Evolutionary conservation across 164 flowering plant genomes (phyloP), one percentile per base, ranked within the genome.

Genomic region (Stephania japonica): DNA sequence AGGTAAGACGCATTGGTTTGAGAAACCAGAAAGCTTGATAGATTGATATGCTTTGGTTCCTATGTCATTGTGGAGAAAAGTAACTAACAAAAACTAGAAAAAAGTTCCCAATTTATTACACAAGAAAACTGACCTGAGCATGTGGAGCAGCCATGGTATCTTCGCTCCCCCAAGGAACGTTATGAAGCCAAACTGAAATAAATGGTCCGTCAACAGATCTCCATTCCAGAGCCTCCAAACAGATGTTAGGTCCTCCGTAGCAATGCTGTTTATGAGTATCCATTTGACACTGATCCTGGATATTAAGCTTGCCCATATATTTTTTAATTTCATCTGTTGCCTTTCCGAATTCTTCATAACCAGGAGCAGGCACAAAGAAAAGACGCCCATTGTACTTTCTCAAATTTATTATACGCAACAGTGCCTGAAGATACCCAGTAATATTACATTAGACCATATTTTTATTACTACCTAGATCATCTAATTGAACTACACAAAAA

Each of bases 161-260:
- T 84, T 91, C 95, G 82, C 78, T 79, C 7, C 88, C 98, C 99
- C 98, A 95, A 50, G 97, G 95, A 27, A 96, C 99, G 83, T 96
- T 96, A 68, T 91, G 99, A 78, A 96, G 94, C 98, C 98, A 96
- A 72, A 93, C 79, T 26, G 94, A 91, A 82, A 96, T 78, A 83
- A 96, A 96, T 21, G 99, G 99, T 50, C 99, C 98, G 62, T 82
- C 74, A 74, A 91, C 79, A 49, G 84, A 82, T 75, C 92, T 85
- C 99, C 99, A 95, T 3, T 86, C 84, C 69, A 75, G 74, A 67
- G 79, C 75, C 70, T 86, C 85, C 42, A 78, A 73, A 73, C 78
- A 76, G 61, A 79, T 23, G 61, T 70, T 32, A 68, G 95, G 89
- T 70, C 94, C 95, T n/a, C 59, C 82, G 71, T 92, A 93, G 67